phyloP scores from a whole-genome alignment of 768 basidiomycete genomes.

The Serendipita vermifera region DNA sequence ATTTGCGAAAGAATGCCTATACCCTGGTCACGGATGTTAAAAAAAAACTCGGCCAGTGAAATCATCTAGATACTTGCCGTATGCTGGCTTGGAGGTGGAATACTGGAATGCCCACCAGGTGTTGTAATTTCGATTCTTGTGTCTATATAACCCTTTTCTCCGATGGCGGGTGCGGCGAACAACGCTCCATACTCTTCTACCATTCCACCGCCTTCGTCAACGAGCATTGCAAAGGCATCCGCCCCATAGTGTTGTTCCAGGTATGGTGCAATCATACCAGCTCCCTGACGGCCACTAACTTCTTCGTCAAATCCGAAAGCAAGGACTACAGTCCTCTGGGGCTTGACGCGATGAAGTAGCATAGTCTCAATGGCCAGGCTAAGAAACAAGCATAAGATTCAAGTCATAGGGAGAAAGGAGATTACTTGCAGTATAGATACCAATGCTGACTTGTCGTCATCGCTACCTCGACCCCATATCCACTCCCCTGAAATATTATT shows the following conservation, averaged over 20 bases:
- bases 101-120: slow-evolving; percentile 73
- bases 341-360: slow-evolving; percentile 47
- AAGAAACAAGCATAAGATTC: neutral
- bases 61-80: slow-evolving; percentile 35
- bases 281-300: slow-evolving; percentile 39
- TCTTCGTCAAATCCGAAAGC: slow-evolving; percentile 70
- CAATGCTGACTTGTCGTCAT: slow-evolving; percentile 65
- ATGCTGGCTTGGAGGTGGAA: slow-evolving; percentile 53
- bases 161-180: slow-evolving; percentile 49
- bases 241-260: slow-evolving; percentile 53
- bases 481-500: slow-evolving; percentile 31
- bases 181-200: slow-evolving; percentile 37
- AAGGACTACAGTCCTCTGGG: slow-evolving; percentile 47
- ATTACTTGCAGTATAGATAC: slow-evolving; percentile 45
- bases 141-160: slow-evolving; percentile 62
- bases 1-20: slow-evolving; percentile 70
- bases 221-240: slow-evolving; percentile 58
- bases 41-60: neutral
- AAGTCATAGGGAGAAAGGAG: neutral
- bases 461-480: slow-evolving; percentile 65
- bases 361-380: slow-evolving; percentile 52
- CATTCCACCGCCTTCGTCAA: slow-evolving; percentile 75
- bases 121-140: slow-evolving; percentile 50
- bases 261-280: slow-evolving; percentile 27
- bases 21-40: slow-evolving; percentile 30